Evolutionary conservation across 73 alveolate species (phyloP).

Genomic region (Paramecium primaurelia): DNA sequence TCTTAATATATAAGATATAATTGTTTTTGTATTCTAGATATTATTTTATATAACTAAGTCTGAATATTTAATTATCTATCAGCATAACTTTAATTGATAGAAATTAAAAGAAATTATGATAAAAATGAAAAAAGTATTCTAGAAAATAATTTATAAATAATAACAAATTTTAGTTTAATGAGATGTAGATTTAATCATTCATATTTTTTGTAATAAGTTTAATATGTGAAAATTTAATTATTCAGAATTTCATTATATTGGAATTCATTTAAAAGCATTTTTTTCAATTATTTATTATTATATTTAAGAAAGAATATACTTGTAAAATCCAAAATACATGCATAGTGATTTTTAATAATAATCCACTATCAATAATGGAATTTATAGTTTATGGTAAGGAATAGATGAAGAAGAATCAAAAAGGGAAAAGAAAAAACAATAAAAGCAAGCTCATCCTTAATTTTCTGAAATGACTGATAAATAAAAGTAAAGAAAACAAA

Average conservation of each 20-base stretch:
- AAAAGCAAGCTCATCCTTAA: not conserved
- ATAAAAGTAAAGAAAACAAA: not conserved
- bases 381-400: not conserved
- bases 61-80: too few species aligned
- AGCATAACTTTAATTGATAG: too few species aligned
- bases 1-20: not conserved
- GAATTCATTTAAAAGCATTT: not conserved
- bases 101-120: not conserved
- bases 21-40: too few species aligned
- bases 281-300: not conserved
- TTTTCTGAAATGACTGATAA: not conserved
- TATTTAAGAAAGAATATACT: not conserved
- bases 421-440: not conserved
- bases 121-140: too few species aligned
- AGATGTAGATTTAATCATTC: too few species aligned
- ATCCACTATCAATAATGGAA: not conserved
- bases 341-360: not conserved
- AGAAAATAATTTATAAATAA: too few species aligned
- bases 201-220: not conserved
- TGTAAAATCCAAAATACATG: not conserved
- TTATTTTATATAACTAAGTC: too few species aligned
- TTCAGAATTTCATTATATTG: not conserved
- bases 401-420: constrained; percentile 7
- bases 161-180: too few species aligned
- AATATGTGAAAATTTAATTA: not conserved